These are phyloP conservation scores for Sphagnum fallax DNA, from an alignment of 228 moss, liverwort and hornwort species.

Conservation along the genomic window DNA sequence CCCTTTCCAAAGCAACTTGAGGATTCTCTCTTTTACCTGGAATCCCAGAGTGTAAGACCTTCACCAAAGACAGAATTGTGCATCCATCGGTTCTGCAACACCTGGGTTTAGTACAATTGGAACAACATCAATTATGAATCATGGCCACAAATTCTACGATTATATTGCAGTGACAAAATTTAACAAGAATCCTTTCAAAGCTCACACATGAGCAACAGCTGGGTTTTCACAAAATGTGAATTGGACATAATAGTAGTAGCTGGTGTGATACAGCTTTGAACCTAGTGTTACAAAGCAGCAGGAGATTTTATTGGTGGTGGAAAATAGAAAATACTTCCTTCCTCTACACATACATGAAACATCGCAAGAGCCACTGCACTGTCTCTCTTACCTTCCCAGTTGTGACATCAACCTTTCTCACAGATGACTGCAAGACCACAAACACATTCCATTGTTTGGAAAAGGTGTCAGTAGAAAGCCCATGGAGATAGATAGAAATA, in stretches of 20 bases:
- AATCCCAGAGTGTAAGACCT: slow-evolving; percentile 62
- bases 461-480: not conserved
- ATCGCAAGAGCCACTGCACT: too few species aligned
- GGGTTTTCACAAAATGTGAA: too few species aligned
- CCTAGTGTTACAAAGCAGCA: too few species aligned
- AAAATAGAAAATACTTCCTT: too few species aligned
- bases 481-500: not conserved
- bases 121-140: not conserved
- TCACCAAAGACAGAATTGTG: slow-evolving; percentile 39
- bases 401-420: slow-evolving; percentile 53
- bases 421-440: slow-evolving; percentile 41
- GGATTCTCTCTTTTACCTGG: slow-evolving; percentile 20
- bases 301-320: too few species aligned
- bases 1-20: too few species aligned
- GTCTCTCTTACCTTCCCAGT: slow-evolving; percentile 42
- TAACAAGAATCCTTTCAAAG: not conserved
- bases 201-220: too few species aligned
- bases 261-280: too few species aligned
- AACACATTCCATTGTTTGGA: not conserved
- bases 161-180: not conserved
- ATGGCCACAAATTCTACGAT: not conserved
- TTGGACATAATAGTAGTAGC: too few species aligned
- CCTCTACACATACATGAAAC: too few species aligned
- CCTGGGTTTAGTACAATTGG: slow-evolving; percentile 16
- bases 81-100: slow-evolving; percentile 33